Evolutionary conservation across 768 basidiomycete species (phyloP).

Genomic region (Macrolepiota albuminosa): DNA sequence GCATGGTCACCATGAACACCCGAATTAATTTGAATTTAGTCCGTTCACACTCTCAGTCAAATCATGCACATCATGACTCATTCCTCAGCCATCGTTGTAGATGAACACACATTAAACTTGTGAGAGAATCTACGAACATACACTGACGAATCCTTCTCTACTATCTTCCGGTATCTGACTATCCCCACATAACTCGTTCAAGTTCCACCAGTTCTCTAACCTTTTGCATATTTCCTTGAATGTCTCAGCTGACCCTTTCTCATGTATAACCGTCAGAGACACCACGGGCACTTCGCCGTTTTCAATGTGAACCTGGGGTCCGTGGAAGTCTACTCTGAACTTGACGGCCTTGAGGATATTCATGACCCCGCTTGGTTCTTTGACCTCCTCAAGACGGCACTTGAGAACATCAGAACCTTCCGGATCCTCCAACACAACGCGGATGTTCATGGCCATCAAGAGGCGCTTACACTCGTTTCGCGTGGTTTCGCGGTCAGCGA

Average conservation of each 20-base stretch:
- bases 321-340: slow-evolving; percentile 79
- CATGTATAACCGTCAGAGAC: slow-evolving; percentile 64
- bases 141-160: not conserved
- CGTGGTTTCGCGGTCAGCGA: slow-evolving; percentile 56
- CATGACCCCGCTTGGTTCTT: slow-evolving; percentile 49
- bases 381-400: slow-evolving; percentile 69
- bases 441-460: slow-evolving; percentile 66
- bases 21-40: not conserved
- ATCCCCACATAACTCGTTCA: slow-evolving; percentile 30
- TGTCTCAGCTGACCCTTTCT: slow-evolving; percentile 81
- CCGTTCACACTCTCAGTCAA: not conserved
- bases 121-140: not conserved
- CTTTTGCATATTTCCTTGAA: slow-evolving; percentile 73
- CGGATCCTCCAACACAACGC: slow-evolving; percentile 58
- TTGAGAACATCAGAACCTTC: slow-evolving; percentile 66
- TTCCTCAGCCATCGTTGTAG: not conserved
- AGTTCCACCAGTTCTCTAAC: slow-evolving; percentile 65
- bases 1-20: not conserved
- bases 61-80: too few species aligned
- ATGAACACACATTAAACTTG: not conserved
- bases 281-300: slow-evolving; percentile 45
- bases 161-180: not conserved
- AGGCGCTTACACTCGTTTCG: slow-evolving; percentile 70
- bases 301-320: slow-evolving; percentile 24
- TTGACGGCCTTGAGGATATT: slow-evolving; percentile 62